Base-by-base conservation (phyloP, 1,284 basidiomycete species). In the Takashimella koratensis region DNA sequence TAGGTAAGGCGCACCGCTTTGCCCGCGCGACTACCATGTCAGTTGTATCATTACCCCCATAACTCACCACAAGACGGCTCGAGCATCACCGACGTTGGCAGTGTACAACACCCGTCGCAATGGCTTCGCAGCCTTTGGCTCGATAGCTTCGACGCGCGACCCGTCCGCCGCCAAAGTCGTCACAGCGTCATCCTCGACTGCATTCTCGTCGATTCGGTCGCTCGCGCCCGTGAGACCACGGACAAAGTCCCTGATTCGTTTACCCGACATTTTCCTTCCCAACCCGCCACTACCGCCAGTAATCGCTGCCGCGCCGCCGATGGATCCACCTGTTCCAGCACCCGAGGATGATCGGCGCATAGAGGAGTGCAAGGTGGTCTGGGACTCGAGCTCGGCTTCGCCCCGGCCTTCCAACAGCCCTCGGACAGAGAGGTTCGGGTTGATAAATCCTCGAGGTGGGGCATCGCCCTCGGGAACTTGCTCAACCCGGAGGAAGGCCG, bases 401-500 rank as follows among this genome's bases (percentile, higher is more conserved):
- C 73, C 72, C 55, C 66, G 67, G 8, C 71, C 71, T 41, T 73
- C 65, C 61, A 75, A 59, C 30, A 76, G 52, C 2, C 75, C 75
- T 24, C 75, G 58, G 5, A 65, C 40, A 5, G 59, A 48, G 3
- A 76, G 47, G 8, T 59, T 60, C 0, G 71, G 66, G 58, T 76
- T 76, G 46, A 55, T 54, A 56, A 74, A 75, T 0, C 73, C 72
- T 27, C 58, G 59, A 2, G 60, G 57, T 2, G 40, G 3, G 22
- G 58, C 52, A 3, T 59, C 49, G 5, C 43, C 48, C 19, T 67
- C 60, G 4, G 75, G 73, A 2, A 70, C 62, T 63, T 93, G 88
- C 76, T 99, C 96, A 52, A 97, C 77, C n/a, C 96, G 87, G 45
- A 99, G 81, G 77, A 98, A 94, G 3, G 91, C 92, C n/a, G 91